Evolutionary conservation across 2,329 filamentous ascomycete genomes (phyloP), one percentile per base, ranked within the genome.

Genomic region (Didymella sp.): DNA sequence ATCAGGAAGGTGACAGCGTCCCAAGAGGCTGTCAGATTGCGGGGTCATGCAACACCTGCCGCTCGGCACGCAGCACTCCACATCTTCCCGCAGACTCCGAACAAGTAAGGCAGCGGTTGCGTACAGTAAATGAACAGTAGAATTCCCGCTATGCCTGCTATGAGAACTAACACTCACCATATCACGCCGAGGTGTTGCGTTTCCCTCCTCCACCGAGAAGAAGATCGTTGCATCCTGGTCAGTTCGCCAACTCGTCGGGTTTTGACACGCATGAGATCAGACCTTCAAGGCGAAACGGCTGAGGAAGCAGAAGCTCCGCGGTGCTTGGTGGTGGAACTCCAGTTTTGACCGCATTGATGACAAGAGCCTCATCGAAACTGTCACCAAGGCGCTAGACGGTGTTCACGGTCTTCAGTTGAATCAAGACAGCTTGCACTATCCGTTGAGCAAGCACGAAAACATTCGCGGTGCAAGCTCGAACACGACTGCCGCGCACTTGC

Each of bases 261-360:
- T 73, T 64, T 37, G 70, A 73, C 51, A 72, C 66, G 11, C 67
- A 68, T 4, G 60, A 66, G 40, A 59, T 72, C 56, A 63, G 21
- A 33, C 21, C 4, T 51, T 61, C 52, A 73, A 73, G 61, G 57
- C 69, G 0, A 55, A 67, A n/a, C 71, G 62, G 28, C 50, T 72
- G 27, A 63, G 58, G 55, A 56, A 59, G 3, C 43, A 70, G 51
- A 61, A 61, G n/a, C 58, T 73, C 3, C 70, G 70, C 41, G 71
- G 71, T 12, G 66, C 66, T 0, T 71, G 69, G 70, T 73, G 64
- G 64, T 73, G 70, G 71, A 70, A 73, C 17, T 64, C 62, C 0
- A 68, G 62, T 50, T 54, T 51, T 42, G 70, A 73, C 44, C 64
- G 58, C 13, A 61, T 21, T 11, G 59, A 63, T 22, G 54, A 55